Conservation (phyloP, 768 basidiomycete genomes). For the Daedalea quercina region DNA sequence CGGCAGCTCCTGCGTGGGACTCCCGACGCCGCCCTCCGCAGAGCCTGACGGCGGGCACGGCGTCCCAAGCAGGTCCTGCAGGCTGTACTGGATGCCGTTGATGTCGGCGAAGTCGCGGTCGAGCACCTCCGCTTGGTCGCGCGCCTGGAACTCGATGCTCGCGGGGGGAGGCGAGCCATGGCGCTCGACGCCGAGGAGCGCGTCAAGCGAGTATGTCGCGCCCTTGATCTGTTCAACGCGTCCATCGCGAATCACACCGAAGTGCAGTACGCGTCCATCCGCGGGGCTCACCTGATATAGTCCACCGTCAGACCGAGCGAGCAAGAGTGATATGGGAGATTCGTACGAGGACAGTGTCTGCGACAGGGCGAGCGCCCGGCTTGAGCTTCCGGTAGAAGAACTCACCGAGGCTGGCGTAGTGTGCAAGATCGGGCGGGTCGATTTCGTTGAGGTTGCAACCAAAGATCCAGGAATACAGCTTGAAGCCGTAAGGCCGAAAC, state of each 20-base stretch:
- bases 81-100: constrained; percentile 93
- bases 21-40: constrained; percentile 23
- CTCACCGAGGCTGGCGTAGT: constrained; percentile 83
- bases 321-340: not conserved
- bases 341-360: constrained; percentile 62
- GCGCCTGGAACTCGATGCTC: constrained; percentile 34
- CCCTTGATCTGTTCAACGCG: constrained; percentile 97
- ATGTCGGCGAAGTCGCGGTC: constrained; percentile 93
- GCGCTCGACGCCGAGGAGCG: constrained; percentile 74
- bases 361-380: constrained; percentile 76
- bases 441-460: constrained; percentile 93
- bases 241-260: constrained; percentile 72
- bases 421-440: constrained; percentile 66
- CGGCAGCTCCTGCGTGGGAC: constrained; percentile 11
- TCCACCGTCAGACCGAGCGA: not conserved
- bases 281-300: constrained; percentile 94
- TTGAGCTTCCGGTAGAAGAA: constrained; percentile 93
- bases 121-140: constrained; percentile 59
- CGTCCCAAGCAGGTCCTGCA: constrained; percentile 81
- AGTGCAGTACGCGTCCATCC: constrained; percentile 89
- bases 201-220: constrained; percentile 92
- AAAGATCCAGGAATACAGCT: constrained; percentile 80
- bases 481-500: constrained; percentile 88
- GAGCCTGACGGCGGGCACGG: constrained; percentile 32
- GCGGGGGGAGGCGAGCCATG: constrained; percentile 35